Conservation (phyloP, 2,329 filamentous ascomycete species). For the Cadophora luteo-olivacea region DNA sequence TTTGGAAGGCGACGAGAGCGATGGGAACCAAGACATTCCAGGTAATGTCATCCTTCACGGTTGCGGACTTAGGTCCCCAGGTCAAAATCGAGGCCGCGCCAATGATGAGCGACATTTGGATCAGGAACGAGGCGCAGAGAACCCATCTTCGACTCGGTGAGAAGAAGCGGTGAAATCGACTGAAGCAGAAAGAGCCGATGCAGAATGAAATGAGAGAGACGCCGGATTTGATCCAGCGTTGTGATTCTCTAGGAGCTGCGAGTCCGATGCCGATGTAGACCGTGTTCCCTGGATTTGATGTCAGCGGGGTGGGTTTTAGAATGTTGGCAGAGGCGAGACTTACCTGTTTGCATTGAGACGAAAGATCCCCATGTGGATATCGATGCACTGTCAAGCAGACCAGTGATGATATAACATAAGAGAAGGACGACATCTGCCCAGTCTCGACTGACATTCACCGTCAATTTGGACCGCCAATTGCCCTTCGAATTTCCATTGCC, state of each 20-base stretch:
- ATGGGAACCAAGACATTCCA: conserved; percentile 72
- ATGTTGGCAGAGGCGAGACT: conserved; percentile 32
- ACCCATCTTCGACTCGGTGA: conserved; percentile 70
- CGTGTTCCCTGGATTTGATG: conserved; percentile 65
- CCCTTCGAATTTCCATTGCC: conserved; percentile 26
- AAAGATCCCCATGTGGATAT: conserved; percentile 82
- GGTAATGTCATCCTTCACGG: conserved; percentile 52
- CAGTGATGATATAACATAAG: conserved; percentile 77
- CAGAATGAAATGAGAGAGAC: conserved; percentile 75
- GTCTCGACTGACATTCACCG: conserved; percentile 59
- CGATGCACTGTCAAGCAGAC: conserved; percentile 76
- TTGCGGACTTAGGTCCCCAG: conserved; percentile 49
- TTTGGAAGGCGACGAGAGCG: conserved; percentile 75
- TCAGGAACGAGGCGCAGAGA: conserved; percentile 62
- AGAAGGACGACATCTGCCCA: conserved; percentile 74
- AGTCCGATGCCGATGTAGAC: conserved; percentile 80
- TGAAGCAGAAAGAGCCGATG: conserved; percentile 74
- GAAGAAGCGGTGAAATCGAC: conserved; percentile 68
- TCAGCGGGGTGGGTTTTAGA: neutral
- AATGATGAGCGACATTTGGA: conserved; percentile 58
- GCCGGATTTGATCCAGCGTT: conserved; percentile 75
- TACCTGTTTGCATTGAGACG: conserved; percentile 66
- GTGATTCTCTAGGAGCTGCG: conserved; percentile 59
- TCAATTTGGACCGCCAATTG: conserved; percentile 28
- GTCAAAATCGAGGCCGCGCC: conserved; percentile 62